Evolutionary conservation across 2,329 filamentous ascomycete genomes (phyloP), one percentile per base, ranked within the genome.

Genomic region (Aspergillus fischeri): DNA sequence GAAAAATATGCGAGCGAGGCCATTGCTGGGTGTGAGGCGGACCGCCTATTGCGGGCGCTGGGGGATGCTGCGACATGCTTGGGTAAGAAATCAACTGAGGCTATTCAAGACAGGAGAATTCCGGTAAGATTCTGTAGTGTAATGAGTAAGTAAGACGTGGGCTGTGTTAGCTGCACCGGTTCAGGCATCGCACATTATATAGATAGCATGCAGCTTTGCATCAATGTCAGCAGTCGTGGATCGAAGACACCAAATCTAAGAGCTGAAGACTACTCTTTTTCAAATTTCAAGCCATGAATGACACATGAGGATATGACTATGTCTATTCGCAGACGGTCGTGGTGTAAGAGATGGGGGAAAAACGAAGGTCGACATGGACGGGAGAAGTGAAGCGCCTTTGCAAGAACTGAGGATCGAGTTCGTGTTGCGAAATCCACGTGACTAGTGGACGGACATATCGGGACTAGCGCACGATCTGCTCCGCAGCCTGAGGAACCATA

Each of bases 51-150:
- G 76, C 68, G 42, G 78, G 75, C 48, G 73, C 73, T 58, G 72
- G 68, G 55, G 77, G 77, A 69, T 81, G 79, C 58, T 78, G 75
- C 51, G 79, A 77, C 80, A 81, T 81, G 51, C 53, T 69, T 25
- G 4, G 42, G 45, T 44, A 51, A 32, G 55, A 56, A 42, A 38
- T 29, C 54, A 42, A 29, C n/a, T 47, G 14, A 49, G 21, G 32
- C 29, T 7, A 11, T 47, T 28, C 6, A 35, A 35, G 10, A 24
- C 47, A 9, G 21, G 32, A 11, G 32, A 25, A 51, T 21, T 21
- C 8, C 20, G 25, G 25, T 32, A 24, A 17, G 28, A 20, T 11
- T 35, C 14, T 47, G 45, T 53, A 51, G 51, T 58, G 52, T 28
- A 38, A 21, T 24, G n/a, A 51, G 47, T 56, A 54, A 59, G 54